Evolutionary conservation across 1,139 yeast genomes (phyloP), one percentile per base, ranked within the genome.

Genomic region (Debaryomyces sp.): DNA sequence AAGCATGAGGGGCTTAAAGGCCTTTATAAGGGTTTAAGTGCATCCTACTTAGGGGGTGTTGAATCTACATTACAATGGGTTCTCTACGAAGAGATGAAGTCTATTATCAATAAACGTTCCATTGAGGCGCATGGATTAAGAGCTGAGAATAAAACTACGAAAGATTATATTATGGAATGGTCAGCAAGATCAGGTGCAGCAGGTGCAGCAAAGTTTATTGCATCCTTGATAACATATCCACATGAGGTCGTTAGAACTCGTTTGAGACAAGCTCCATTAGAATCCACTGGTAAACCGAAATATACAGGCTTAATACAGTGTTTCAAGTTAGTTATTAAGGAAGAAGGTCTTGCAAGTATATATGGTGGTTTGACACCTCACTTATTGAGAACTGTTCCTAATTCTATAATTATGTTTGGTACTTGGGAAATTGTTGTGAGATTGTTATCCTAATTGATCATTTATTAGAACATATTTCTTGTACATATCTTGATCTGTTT

Each of bases 361-460:
- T 95, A 95, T 63, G 97, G 99, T 51, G 99, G 99, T 1, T 77
- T 95, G 62, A 94, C 99, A 1, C 98, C 99, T 2, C 99, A 95
- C 69, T 75, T 95, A 60, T 80, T 95, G 70, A 82, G 99, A 68
- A 95, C 99, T 0, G 99, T 95, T 43, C 99, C 99, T 2, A 95
- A 94, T 68, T 89, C 97, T 59, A 91, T 95, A 64, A 92, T 95
- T 56, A 94, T 95, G 98, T 95, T 95, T 75, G 99, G 99, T 34
- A 92, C 99, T 2, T 95, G 99, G 98, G 99, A 95, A 63, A 70
- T 95, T 43, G 89, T 95, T 44, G 91, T 94, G 39, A 80, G 87
- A 53, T 63, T 87, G 38, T 72, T 87, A 45, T 83, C 90, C 24
- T 65, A 54, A 58, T 5, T 17, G 1, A 26, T n/a, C 43, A 30